Percentiles rank a stretch among this genome's conserved stretches.
Conservation (phyloP, 1,139 yeast genomes). For the Candida sanyaensis region DNA sequence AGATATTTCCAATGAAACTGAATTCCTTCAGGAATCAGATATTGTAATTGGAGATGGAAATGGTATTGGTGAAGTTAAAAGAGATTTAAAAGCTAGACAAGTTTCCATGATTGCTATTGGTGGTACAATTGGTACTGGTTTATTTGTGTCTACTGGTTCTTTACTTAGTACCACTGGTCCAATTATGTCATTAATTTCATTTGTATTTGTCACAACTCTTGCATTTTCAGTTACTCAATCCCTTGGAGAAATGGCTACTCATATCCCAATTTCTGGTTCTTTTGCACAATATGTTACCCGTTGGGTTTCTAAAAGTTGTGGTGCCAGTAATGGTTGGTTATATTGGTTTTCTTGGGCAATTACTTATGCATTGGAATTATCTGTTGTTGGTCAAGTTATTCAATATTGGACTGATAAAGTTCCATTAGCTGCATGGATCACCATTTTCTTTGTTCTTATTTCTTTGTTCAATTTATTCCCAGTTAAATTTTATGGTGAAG, state of each 20-base stretch:
- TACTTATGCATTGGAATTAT: constrained; percentile 78
- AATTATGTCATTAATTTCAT: constrained; percentile 65
- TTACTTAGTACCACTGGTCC: constrained; percentile 52
- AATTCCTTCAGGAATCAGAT: constrained; percentile 13
- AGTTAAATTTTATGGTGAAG: constrained; percentile 48
- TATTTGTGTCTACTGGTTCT: constrained; percentile 17
- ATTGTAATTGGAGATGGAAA: constrained; percentile 8
- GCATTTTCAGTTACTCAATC: constrained; percentile 70
- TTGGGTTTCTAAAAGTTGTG: constrained; percentile 69
- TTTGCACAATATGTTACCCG: constrained; percentile 57
- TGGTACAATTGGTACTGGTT: constrained; percentile 67
- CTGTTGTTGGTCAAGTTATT: constrained; percentile 76
- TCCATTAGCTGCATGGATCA: constrained; percentile 77
- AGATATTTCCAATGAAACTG: constrained; percentile 12
- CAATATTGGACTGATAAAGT: constrained; percentile 73
- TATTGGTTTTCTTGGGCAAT: constrained; percentile 90
- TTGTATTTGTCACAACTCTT: constrained; percentile 63
- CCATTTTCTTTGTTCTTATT: constrained; percentile 55
- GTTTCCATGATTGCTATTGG: constrained; percentile 72
- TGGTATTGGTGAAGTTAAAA: constrained; percentile 24
- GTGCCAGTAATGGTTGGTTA: constrained; percentile 80
- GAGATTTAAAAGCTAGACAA: constrained; percentile 57
- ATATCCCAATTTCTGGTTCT: constrained; percentile 67
- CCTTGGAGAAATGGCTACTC: constrained; percentile 76
- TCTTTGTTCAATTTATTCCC: constrained; percentile 39